A percentile compares a stretch with the other conserved stretches of the same genome.
These are phyloP conservation scores for Cyanophora paradoxa DNA, from an alignment of 78 protist species.

Conservation along the genomic window DNA sequence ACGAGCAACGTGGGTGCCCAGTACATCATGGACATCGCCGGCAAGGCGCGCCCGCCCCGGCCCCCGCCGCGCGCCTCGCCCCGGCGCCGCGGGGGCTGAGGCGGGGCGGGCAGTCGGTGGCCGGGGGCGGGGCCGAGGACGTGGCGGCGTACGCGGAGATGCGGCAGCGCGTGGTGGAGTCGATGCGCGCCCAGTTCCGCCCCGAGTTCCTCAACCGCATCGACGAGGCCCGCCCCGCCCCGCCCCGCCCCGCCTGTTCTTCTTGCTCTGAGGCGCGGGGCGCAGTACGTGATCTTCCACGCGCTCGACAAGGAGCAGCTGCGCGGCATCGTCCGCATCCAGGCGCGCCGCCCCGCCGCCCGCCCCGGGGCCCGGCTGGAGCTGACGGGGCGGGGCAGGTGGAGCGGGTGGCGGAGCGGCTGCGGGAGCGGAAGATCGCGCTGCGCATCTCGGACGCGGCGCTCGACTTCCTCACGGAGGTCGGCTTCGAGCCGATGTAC, in stretches of 20 bases:
- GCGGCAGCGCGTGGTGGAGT: conserved; percentile 51
- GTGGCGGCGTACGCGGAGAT: background rate
- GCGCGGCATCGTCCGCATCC: no score
- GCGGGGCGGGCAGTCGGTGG: background rate
- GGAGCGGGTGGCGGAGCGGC: background rate
- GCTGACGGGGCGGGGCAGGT: no score
- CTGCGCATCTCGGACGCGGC: conserved; percentile 8
- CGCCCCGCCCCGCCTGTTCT: no score
- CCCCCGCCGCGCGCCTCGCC: background rate
- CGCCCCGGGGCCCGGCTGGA: no score
- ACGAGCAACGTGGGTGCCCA: conserved; percentile 83
- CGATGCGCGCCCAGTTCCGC: conserved; percentile 56
- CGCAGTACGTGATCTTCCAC: no score
- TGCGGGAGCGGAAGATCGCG: background rate
- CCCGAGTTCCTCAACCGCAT: conserved; percentile 96
- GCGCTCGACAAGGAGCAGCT: conserved; percentile 31
- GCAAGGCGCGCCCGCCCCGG: background rate
- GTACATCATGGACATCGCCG: background rate
- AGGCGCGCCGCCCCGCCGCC: no score
- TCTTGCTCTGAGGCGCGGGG: no score
- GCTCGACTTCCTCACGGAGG: conserved; percentile 24
- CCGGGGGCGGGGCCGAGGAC: background rate
- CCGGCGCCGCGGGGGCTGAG: background rate
- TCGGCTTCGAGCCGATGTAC: conserved; percentile 60
- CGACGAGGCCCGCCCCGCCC: no score